A percentile compares a stretch with the other conserved stretches of the same genome.
Evolutionary conservation across 1,284 basidiomycete species (phyloP).

Genomic region (Ceratobasidium sp.): DNA sequence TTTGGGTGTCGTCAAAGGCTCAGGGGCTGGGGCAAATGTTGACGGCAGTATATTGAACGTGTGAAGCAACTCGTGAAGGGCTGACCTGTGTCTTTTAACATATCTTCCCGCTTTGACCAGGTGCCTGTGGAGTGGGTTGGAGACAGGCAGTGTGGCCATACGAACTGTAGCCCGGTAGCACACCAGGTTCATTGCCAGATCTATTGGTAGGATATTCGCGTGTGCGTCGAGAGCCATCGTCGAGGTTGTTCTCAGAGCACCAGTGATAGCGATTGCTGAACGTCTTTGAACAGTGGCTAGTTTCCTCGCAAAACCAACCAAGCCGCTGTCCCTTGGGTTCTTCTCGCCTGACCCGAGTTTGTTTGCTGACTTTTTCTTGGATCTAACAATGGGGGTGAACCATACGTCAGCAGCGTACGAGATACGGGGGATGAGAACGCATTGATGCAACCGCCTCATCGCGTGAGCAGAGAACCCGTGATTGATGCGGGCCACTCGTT

Average conservation of each 20-base stretch:
- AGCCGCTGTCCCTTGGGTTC: background rate
- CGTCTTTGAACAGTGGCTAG: constrained; percentile 33
- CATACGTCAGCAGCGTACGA: constrained; percentile 38
- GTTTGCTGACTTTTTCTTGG: constrained; percentile 1
- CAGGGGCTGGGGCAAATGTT: background rate
- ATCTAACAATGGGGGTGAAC: constrained; percentile 1
- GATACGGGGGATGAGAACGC: constrained; percentile 31
- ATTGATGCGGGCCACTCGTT: constrained; percentile 30
- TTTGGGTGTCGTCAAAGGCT: background rate
- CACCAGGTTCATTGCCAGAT: constrained; percentile 11
- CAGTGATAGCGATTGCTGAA: constrained; percentile 26
- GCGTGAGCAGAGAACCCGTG: constrained; percentile 36
- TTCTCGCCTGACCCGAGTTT: background rate
- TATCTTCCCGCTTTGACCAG: background rate
- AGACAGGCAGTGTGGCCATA: constrained; percentile 17
- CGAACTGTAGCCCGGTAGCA: constrained; percentile 15
- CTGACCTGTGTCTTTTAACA: constrained; percentile 11
- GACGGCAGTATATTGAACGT: constrained; percentile 8
- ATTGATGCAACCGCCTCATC: constrained; percentile 26
- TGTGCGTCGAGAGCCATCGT: constrained; percentile 28
- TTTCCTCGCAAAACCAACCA: background rate
- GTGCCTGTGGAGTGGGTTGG: constrained; percentile 20
- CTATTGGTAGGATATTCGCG: constrained; percentile 24
- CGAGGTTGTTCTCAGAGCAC: constrained; percentile 40
- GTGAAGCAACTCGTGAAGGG: background rate